Base-by-base conservation (phyloP, 1,284 basidiomycete species). In the Mycocalia duriaeana region DNA sequence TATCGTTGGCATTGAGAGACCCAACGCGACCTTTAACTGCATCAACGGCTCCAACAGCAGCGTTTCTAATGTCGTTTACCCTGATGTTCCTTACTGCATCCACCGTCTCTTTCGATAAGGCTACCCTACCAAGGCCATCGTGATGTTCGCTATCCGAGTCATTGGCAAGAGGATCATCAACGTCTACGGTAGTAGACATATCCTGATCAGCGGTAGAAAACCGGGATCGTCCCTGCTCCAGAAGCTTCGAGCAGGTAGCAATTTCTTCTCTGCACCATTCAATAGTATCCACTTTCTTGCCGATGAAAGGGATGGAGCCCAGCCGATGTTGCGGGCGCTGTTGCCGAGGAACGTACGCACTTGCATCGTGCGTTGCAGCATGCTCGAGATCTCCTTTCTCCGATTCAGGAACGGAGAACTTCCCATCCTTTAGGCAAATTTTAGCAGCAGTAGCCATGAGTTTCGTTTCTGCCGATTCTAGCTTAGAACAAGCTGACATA, bases 211-310 rank as follows among this genome's bases (percentile, higher is more conserved):
- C 47, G 2, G 44, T 54, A 3, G 47, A 42, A 25, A 75, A 63
- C 41, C 63, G 60, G 16, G 54, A 59, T 14, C 82, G 73, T 14
- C 71, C 77, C 52, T 75, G 70, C 2, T 74, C 73, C 37, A 90
- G 67, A 4, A 76, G 55, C 28, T 60, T 57, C 25, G 72, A 80
- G 44, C 80, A 79, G 2, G 68, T 62, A 4, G 70, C 65, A 44
- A 93, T 82, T 58, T 91, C 81, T 25, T 75, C 67, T 25, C 93
- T 80, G 41, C 85, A 84, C 93, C 94, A 97, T 2, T 92, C 83
- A 60, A 99, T 93, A 1, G 85, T 78, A 68, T 98, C 95, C 3
- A 94, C 91, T 67, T 95, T 91, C 62, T 91, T 67, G 2, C 88
- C 87, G 8, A 77, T 70, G 38, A 89, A 81, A 19, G 87, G 68